Conservation (phyloP, 345 rosid genomes). For the Anastatica hierochuntica region DNA sequence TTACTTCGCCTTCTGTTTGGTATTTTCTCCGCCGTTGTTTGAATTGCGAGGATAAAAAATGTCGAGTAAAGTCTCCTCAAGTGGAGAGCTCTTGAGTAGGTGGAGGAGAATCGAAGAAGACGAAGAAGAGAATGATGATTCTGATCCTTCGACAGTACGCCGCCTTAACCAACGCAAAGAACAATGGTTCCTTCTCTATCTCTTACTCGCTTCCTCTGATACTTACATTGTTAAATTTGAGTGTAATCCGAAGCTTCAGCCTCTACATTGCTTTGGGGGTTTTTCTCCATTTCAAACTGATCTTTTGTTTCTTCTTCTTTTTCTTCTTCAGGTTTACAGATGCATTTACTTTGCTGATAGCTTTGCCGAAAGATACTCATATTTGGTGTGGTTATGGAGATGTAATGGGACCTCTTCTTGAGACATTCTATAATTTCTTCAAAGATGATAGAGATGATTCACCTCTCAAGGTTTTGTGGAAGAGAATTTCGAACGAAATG, state of each 20-base stretch:
- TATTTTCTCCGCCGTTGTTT: not conserved
- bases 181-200: conserved; percentile 43
- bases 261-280: too few relatives aligned
- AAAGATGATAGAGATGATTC: conserved; percentile 61
- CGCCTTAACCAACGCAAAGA: conserved; percentile 65
- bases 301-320: not conserved
- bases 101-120: conserved; percentile 81
- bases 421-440: conserved; percentile 78
- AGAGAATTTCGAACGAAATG: conserved; percentile 67
- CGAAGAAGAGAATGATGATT: conserved; percentile 43
- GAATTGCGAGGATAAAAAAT: conserved; percentile 17
- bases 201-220: not conserved
- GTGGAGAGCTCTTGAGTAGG: conserved; percentile 47
- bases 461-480: conserved; percentile 77
- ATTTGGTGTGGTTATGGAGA: conserved; percentile 81
- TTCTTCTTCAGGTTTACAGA: conserved; percentile 57
- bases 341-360: conserved; percentile 60
- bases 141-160: conserved; percentile 31
- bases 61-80: conserved; percentile 31
- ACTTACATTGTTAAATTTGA: not conserved
- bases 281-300: too few relatives aligned
- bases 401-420: conserved; percentile 83
- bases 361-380: conserved; percentile 58
- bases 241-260: not conserved
- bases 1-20: not conserved